Percentiles rank a stretch among this genome's conserved stretches.
Conservation (phyloP, 2,329 filamentous ascomycete species). For the Paradendryphiella salina region DNA sequence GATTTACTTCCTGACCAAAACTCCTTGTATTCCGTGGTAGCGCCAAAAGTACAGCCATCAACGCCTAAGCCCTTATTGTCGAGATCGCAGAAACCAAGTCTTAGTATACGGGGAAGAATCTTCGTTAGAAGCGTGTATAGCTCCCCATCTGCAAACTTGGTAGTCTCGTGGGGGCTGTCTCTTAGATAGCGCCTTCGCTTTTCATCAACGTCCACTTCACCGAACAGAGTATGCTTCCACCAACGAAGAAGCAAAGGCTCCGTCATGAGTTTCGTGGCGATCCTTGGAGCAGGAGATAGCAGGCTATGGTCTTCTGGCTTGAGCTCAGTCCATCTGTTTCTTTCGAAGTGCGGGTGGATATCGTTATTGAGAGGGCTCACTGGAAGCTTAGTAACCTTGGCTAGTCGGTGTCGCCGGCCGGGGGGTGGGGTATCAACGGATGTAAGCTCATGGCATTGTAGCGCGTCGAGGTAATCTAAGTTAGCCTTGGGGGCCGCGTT, state of each 20-base stretch:
- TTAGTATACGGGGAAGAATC: not conserved
- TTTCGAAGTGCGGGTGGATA: conserved; percentile 2
- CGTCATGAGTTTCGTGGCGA: conserved; percentile 6
- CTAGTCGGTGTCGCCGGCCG: not conserved
- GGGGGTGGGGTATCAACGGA: not conserved
- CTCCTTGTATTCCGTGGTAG: not conserved
- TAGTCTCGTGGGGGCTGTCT: not conserved
- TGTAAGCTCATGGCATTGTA: not conserved
- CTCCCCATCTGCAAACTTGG: not conserved
- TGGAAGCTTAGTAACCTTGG: not conserved
- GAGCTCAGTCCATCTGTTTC: not conserved
- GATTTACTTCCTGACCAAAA: not conserved
- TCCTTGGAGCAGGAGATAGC: conserved; percentile 1
- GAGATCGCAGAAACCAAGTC: not conserved
- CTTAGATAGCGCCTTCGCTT: not conserved
- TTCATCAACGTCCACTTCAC: not conserved
- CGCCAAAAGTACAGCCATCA: not conserved
- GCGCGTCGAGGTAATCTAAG: not conserved
- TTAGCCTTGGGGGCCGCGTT: not conserved
- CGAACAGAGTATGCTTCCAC: conserved; percentile 6
- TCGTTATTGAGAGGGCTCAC: not conserved
- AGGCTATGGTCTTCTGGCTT: not conserved
- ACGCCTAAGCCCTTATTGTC: not conserved
- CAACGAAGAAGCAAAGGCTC: conserved; percentile 2
- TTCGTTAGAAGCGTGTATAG: not conserved